Percentiles rank a stretch among this genome's conserved stretches.
Evolutionary conservation across 306 rosid genomes (phyloP).

Genomic region (Cajanus cajan): DNA sequence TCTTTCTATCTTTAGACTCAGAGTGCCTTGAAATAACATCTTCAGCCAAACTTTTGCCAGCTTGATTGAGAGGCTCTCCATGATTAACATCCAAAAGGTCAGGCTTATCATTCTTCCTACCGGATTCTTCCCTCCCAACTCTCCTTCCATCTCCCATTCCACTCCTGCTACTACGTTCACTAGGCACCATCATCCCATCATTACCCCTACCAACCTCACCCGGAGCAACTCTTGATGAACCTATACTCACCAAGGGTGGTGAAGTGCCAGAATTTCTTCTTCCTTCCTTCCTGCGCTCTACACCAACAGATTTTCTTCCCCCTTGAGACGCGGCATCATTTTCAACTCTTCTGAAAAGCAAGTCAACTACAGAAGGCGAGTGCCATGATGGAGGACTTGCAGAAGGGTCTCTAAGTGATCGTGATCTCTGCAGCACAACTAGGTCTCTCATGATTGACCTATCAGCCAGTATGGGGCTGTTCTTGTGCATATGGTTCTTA

Average conservation of each 20-base stretch:
- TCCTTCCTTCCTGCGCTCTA: conserved; percentile 64
- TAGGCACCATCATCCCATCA: conserved; percentile 45
- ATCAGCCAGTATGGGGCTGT: conserved; percentile 85
- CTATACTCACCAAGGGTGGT: conserved; percentile 58
- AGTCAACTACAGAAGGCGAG: conserved; percentile 75
- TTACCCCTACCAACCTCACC: conserved; percentile 53
- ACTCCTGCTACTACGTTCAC: conserved; percentile 64
- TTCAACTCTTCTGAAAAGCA: conserved; percentile 68
- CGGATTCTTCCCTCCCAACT: conserved; percentile 73
- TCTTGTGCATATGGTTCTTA: conserved; percentile 99
- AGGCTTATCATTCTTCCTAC: conserved; percentile 65
- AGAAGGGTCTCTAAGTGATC: conserved; percentile 94
- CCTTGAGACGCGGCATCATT: conserved; percentile 55
- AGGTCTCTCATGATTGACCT: conserved; percentile 94
- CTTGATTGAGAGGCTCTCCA: conserved; percentile 52
- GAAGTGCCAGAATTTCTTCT: conserved; percentile 68
- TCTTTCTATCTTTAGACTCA: conserved; percentile 62
- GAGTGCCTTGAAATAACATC: conserved; percentile 63
- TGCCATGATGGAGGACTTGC: conserved; percentile 98
- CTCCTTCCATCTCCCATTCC: conserved; percentile 60
- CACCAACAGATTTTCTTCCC: conserved; percentile 79
- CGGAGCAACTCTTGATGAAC: conserved; percentile 72
- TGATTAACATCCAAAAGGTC: conserved; percentile 52
- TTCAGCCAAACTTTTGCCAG: conserved; percentile 47
- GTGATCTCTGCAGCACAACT: conserved; percentile 82